Base-by-base conservation (phyloP, 169 alveolate species). In the Amoebophrya sp. region DNA sequence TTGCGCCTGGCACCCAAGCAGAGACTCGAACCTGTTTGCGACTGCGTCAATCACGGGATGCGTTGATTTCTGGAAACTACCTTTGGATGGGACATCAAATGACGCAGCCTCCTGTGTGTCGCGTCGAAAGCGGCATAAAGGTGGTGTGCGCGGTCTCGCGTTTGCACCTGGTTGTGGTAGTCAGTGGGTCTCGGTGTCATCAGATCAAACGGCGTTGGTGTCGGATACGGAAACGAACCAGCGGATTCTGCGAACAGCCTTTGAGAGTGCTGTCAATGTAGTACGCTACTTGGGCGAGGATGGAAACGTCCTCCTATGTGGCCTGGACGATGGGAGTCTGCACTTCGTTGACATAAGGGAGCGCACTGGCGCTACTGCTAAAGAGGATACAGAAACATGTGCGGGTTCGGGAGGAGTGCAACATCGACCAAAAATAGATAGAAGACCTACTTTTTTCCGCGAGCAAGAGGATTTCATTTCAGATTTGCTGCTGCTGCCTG, bases 391-490 rank as follows among this genome's bases (percentile, higher is more conserved):
- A n/a, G n/a, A n/a, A n/a, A n/a, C n/a, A n/a, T n/a, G n/a, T n/a
- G n/a, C n/a, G n/a, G n/a, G n/a, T n/a, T n/a, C n/a, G n/a, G n/a
- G 76, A 53, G n/a, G n/a, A 53, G n/a, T 23, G 76, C 76, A 53
- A 23, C 76, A 53, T 10, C n/a, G 76, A 10, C n/a, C 76, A 53
- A 53, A 53, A 10, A 10, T 14, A 14, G n/a, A 23, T 10, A 53
- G n/a, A 23, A 53, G 76, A 23, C 76, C 76, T 10, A 10, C 76
- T 23, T 53, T 53, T 53, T 36, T 65, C 33, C 33, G 2, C 33
- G 83, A 65, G 83, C 83, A 65, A 36, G 83, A 65, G 26, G 83
- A 65, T 36, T 65, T 65, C 83, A 18, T 65, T 6, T 65, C 83
- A 29, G 83, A 65, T 36, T 36, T 65, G 83, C 26, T 65, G 36